phyloP scores from a whole-genome alignment of 176 grass and related monocot genomes.

The Poa annua region DNA sequence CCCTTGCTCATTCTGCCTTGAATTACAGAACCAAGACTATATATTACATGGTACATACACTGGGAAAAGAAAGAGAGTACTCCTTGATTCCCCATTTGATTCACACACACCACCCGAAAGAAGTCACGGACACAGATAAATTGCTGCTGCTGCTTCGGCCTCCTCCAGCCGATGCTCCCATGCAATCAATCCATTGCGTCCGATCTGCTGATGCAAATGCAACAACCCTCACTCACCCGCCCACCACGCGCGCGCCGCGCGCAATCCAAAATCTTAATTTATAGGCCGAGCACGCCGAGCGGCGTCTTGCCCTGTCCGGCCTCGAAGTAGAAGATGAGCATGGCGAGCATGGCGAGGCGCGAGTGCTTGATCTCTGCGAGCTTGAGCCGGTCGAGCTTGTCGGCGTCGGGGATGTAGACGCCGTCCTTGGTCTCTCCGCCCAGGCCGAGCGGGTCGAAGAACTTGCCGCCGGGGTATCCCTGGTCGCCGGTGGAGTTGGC shows the following conservation, averaged over 20 bases:
- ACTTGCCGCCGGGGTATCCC: slow-evolving; percentile 92
- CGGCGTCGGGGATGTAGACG: slow-evolving; percentile 71
- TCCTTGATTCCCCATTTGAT: slow-evolving; percentile 32
- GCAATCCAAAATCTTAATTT: background rate
- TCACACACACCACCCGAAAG: slow-evolving; percentile 39
- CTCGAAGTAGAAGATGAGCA: slow-evolving; percentile 99
- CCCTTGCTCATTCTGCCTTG: slow-evolving; percentile 40
- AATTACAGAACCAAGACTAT: slow-evolving; percentile 39
- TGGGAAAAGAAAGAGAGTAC: background rate
- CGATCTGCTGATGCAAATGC: slow-evolving; percentile 28
- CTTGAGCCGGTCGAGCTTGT: slow-evolving; percentile 94
- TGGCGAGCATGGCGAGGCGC: slow-evolving; percentile 88
- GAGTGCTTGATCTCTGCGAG: slow-evolving; percentile 98
- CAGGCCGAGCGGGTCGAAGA: slow-evolving; percentile 91
- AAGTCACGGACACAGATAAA: slow-evolving; percentile 34
- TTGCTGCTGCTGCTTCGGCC: slow-evolving; percentile 31
- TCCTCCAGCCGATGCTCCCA: slow-evolving; percentile 15
- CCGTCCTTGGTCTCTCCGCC: slow-evolving; percentile 67
- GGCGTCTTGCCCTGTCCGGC: slow-evolving; percentile 97
- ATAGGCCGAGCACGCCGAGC: slow-evolving; percentile 81
- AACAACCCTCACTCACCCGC: background rate
- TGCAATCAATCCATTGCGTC: background rate
- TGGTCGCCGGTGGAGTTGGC: slow-evolving; percentile 91
- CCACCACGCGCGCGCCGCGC: background rate
- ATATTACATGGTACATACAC: slow-evolving; percentile 56